A percentile compares a stretch with the other conserved stretches of the same genome.
Conservation (phyloP, 352 stramenopile species). For the Phytopythium delawarense region DNA sequence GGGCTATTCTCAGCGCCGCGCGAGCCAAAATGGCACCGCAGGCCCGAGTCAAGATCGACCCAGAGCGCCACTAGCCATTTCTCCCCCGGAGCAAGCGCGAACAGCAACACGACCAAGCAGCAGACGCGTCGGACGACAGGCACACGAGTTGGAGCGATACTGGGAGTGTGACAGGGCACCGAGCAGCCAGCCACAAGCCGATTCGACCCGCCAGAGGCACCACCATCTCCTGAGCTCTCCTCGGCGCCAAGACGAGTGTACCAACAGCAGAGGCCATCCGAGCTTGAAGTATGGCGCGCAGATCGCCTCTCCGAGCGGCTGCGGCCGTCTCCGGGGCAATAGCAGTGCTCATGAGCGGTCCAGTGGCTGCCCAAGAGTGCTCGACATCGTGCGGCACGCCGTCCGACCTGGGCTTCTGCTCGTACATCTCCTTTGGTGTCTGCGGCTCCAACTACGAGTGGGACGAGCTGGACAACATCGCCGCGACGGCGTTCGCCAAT, state of each 20-base stretch:
- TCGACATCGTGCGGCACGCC: conserved; percentile 75
- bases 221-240: background rate
- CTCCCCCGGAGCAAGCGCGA: background rate
- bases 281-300: background rate
- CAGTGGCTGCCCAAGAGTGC: conserved; percentile 39
- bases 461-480: conserved; percentile 48
- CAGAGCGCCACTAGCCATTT: conserved; percentile 8
- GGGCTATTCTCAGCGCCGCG: background rate
- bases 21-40: background rate
- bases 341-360: conserved; percentile 8
- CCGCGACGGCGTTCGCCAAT: conserved; percentile 31
- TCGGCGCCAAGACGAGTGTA: background rate
- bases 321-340: background rate
- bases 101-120: conserved; percentile 1
- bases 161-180: background rate
- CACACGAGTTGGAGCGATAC: background rate
- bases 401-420: conserved; percentile 70
- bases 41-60: background rate
- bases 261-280: background rate
- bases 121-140: background rate
- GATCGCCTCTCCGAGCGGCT: background rate
- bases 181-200: conserved; percentile 2
- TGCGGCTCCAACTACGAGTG: conserved; percentile 57
- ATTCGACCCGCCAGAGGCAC: background rate
- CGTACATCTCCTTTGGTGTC: conserved; percentile 70